Evolutionary conservation across 2,329 filamentous ascomycete genomes (phyloP), one percentile per base, ranked within the genome.

Genomic region (Pestalotiopsis sp.): DNA sequence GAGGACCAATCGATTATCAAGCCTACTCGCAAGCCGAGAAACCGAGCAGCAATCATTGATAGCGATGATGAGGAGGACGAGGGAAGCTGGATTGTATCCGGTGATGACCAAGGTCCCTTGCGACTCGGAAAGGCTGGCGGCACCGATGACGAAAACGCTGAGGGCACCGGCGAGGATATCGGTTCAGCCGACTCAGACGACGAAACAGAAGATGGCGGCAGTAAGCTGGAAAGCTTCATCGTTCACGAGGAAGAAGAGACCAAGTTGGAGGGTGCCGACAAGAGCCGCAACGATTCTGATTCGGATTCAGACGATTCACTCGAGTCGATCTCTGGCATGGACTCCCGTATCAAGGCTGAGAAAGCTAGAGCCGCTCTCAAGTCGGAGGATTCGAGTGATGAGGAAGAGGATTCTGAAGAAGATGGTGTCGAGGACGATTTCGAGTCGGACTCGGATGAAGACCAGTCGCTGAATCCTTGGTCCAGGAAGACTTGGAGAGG

Each of bases 71-170:
- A 88, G 65, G 91, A 92, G 27, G 90, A 87, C 5, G 90, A 93
- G 68, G 93, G 89, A 13, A 92, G 93, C 73, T 97, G 94, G 94
- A 84, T 97, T 57, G 92, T 95, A 3, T 86, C 90, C 0, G 90
- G 92, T 68, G 85, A 88, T 11, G 85, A 96, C 75, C 90, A 87
- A 59, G 84, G 86, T 0, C 77, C 84, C 1, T 76, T 90, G 4
- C 83, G 84, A n/a, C 84, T 95, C 17, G 93, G 92, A 62, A 92
- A 91, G 77, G 92, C 93, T 59, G 94, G 94, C n/a, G 94, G 93
- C 4, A 88, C 89, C n/a, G 92, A 94, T 66, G 94, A 97, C 71
- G 94, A 97, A 78, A 89, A 97, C 76, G 93, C 92, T 2, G 95
- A 97, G 77, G 94, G 94, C 2, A 94, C 92, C 3, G 95, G 94